Conservation (phyloP, 305 asterid genomes). For the Fraxinus latifolia region DNA sequence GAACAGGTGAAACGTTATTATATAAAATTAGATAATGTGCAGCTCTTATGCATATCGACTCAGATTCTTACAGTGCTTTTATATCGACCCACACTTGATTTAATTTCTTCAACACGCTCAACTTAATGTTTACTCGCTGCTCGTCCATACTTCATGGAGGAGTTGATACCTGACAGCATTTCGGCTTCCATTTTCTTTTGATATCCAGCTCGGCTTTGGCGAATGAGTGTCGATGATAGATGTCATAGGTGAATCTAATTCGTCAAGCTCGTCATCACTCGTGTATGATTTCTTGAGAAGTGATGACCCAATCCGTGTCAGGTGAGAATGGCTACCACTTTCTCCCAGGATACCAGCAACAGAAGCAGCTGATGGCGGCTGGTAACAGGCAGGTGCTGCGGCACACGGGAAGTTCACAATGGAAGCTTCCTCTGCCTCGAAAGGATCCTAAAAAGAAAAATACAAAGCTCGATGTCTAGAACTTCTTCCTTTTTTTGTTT, state of each 20-base stretch:
- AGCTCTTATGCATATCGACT: neutral
- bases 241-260: constrained; percentile 57
- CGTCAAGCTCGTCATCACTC: constrained; percentile 39
- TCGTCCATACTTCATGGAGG: constrained; percentile 51
- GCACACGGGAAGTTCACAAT: constrained; percentile 57
- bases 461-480: neutral
- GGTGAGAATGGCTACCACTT: constrained; percentile 19
- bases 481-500: too few species aligned
- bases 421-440: constrained; percentile 45
- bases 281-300: constrained; percentile 52
- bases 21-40: neutral
- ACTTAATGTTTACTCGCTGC: constrained; percentile 22
- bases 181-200: constrained; percentile 31
- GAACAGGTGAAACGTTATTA: neutral
- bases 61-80: neutral
- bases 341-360: constrained; percentile 45
- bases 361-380: constrained; percentile 47
- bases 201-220: constrained; percentile 29
- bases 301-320: constrained; percentile 27
- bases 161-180: constrained; percentile 48
- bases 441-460: constrained; percentile 41
- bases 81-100: neutral
- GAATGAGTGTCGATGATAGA: constrained; percentile 46
- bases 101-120: neutral
- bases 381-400: constrained; percentile 56